Evolutionary conservation across 2,329 filamentous ascomycete species (phyloP), one percentile per base, ranked within the genome.

Genomic region (Chrysoporthe cubensis): DNA sequence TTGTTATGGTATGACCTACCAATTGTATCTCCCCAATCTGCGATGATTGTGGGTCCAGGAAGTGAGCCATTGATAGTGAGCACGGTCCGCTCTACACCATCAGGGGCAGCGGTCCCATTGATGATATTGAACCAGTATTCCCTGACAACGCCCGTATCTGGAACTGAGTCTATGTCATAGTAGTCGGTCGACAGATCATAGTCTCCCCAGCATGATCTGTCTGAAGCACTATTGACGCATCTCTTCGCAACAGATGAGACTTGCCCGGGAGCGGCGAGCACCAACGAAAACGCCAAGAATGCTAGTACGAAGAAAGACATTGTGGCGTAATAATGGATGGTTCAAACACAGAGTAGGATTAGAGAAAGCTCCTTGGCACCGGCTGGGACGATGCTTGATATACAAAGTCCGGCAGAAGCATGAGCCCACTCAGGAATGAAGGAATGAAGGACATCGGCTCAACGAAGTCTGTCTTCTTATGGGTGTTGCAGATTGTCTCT

Each of bases 51-150:
- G 2, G 85, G 85, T 1, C 85, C 85, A 6, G 85, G 85, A 69
- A 82, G 81, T 76, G 16, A 52, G 11, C 80, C 79, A 71, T 85
- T 85, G 72, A 85, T 73, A 48, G 85, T 76, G 71, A 74, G 73
- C 46, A 71, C 66, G 11, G 52, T 32, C 4, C 72, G 62, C 13
- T 65, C 57, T 8, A 78, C 72, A 9, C 80, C 79, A 74, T 81
- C 80, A 3, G 77, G 77, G 2, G 72, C 73, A 43, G 72, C 70
- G 62, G 69, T 74, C 48, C 72, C 72, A 13, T 75, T 68, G 4
- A 66, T 60, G 26, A 77, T 66, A 6, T 70, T 70, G 26, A 74
- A 72, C 54, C 70, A 72, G 65, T 75, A 77, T 54, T 82, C 80
- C 16, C 78, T 73, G 32, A 76, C 79, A 1, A 80, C 78, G 34